phyloP scores from a whole-genome alignment of 1,284 basidiomycete genomes.

The Lignosus rhinocerotis region DNA sequence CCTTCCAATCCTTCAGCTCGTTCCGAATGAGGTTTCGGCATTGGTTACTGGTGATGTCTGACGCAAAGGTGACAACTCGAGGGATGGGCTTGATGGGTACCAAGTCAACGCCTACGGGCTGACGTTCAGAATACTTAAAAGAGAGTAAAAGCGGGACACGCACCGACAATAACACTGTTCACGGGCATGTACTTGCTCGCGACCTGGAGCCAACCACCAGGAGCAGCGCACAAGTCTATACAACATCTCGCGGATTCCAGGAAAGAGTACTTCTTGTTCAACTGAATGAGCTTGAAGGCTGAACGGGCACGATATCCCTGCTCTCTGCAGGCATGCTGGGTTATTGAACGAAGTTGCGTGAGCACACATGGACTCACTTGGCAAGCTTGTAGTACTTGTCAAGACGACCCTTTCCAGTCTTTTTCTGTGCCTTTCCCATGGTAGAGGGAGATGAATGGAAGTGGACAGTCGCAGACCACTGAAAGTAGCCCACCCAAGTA shows the following conservation, averaged over 20 bases:
- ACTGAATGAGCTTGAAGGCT: conserved; percentile 98
- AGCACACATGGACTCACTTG: conserved; percentile 56
- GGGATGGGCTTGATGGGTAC: conserved; percentile 97
- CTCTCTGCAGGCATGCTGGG: conserved; percentile 57
- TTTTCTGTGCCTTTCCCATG: conserved; percentile 84
- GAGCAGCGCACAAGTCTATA: conserved; percentile 98
- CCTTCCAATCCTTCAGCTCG: conserved; percentile 99
- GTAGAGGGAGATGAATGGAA: conserved; percentile 1
- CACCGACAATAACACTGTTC: conserved; percentile 93
- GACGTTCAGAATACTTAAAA: background rate
- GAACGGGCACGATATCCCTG: conserved; percentile 99
- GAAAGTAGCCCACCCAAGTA: no score
- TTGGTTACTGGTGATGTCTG: conserved; percentile 93
- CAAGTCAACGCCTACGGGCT: conserved; percentile 81
- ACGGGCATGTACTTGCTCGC: conserved; percentile 98
- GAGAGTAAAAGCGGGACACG: conserved; percentile 30
- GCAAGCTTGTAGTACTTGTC: conserved; percentile 96
- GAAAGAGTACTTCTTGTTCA: conserved; percentile 98
- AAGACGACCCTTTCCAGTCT: conserved; percentile 92
- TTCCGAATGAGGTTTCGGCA: conserved; percentile 87
- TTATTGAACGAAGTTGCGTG: conserved; percentile 1
- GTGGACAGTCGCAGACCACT: background rate
- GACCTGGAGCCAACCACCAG: conserved; percentile 99
- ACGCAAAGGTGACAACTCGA: conserved; percentile 87
- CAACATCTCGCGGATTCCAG: conserved; percentile 91